Base-by-base conservation (phyloP, 1,139 yeast species). In the Zygotorulaspora mrakii region DNA sequence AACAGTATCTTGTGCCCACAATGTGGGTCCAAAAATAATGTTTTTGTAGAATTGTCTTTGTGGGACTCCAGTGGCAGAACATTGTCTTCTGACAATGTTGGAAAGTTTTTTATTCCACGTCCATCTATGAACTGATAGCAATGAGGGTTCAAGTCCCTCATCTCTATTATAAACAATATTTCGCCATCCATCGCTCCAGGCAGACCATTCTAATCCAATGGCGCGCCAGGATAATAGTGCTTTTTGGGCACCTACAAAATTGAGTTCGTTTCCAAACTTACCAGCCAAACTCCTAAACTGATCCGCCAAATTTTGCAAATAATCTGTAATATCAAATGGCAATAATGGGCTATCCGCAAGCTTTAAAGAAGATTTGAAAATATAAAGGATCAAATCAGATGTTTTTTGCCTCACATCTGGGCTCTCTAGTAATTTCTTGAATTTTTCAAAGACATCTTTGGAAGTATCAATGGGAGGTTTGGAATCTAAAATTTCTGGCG, bases 71-170 rank as follows among this genome's bases (percentile, higher is more conserved):
- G 64, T 68, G 3, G 69, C 64, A 13, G 69, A 64, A 17, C 80
- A 55, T 48, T 83, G 69, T 17, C 69, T 67, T 50, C 74, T 74
- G 49, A 80, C 84, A 42, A 86, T 70, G 12, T 67, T 64, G 12
- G 76, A 64, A 57, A 87, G 64, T 46, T 77, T 76, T 21, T 78
- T 73, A 63, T 89, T 89, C 87, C 94, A 83, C 46, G 76, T 76
- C 82, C 87, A 77, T 53, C 97, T 71, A 50, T 76, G 79, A 45
- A 79, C 73, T 0, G 89, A 74, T 42, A 83, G 67, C 33, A 82
- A 61, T 3, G 87, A 76, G 0, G 95, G 89, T 55, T 86, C 95
- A 5, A 74, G 57, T 1, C 68, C 68, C 59, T 66, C 53, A 64
- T 68, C 45, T 35, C 52, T 52, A 8, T 49, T 36, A 29, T 50